Conservation (phyloP, 2,329 filamentous ascomycete genomes). For the Alternaria novae-zelandiae region DNA sequence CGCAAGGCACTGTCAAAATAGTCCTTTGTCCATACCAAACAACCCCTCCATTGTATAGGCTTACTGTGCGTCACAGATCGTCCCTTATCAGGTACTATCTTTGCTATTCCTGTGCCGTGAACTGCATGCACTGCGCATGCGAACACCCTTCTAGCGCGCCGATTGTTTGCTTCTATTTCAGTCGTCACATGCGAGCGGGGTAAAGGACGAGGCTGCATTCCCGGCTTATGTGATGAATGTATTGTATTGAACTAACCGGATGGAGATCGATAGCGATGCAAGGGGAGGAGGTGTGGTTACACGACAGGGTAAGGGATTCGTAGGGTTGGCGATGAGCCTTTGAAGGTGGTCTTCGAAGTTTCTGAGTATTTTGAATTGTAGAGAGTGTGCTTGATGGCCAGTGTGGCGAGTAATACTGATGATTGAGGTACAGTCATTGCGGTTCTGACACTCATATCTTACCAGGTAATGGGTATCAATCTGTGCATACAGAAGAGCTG, state of each 20-base stretch:
- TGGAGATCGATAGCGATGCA: not conserved
- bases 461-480: not conserved
- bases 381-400: not conserved
- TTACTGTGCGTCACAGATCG: not conserved
- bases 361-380: not conserved
- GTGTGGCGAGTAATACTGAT: not conserved
- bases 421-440: not conserved
- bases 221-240: not conserved
- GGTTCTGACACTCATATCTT: not conserved
- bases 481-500: not conserved
- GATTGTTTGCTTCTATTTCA: not conserved
- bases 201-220: not conserved
- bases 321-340: not conserved
- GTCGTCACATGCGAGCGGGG: not conserved
- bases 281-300: not conserved
- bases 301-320: not conserved
- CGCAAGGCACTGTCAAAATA: not conserved
- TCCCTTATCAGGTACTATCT: not conserved
- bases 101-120: not conserved
- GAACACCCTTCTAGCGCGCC: constrained; percentile 14
- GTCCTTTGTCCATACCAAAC: not conserved
- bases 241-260: constrained; percentile 4
- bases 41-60: not conserved
- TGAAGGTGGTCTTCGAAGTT: not conserved
- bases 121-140: constrained; percentile 16